Evolutionary conservation across 139 green algal species (phyloP), one percentile per base, ranked within the genome.

Genomic region (Volvox reticuliferus): DNA sequence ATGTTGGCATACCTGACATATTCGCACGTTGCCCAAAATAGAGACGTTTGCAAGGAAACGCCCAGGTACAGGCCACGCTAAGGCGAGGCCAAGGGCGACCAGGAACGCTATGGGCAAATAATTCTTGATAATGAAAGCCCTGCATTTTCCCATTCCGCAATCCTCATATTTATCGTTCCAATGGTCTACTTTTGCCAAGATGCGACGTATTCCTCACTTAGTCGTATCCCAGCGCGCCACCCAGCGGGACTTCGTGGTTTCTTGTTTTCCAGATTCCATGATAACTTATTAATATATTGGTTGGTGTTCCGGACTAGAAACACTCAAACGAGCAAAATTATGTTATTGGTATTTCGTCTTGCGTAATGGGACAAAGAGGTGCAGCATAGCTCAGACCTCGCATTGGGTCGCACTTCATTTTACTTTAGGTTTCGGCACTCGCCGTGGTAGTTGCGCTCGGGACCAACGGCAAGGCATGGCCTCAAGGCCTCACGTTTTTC

Each of bases 101-200:
- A 90, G 75, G 33, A 93, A 93, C 0, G 88, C 82, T 0, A 93
- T 50, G 1, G 91, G 91, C 22, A 93, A 30, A 44, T 85, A 93
- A 32, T 93, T 79, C 79, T 89, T 88, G 79, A 93, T 77, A 2
- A 93, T n/a, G 32, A 93, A 86, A 0, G 32, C 30, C 55, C 78
- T 93, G 85, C 33, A 9, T 55, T 55, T 55, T 55, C 44, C 44
- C 44, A 55, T 14, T 55, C 44, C 44, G 44, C 9, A 55, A 55
- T 55, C 44, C 9, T 55, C 44, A 55, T 14, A 55, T n/a, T 14
- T 55, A 55, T 55, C 9, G 44, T 55, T 55, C 9, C 9, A 55
- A 55, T 55, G 44, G 44, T 55, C 9, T 55, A 55, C 44, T 55
- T 5, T 9, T 55, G 44, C 44, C 44, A 55, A 55, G 71, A n/a